Evolutionary conservation across 1,284 basidiomycete species (phyloP), one percentile per base, ranked within the genome.

Genomic region (Sanghuangporus sanghuang): DNA sequence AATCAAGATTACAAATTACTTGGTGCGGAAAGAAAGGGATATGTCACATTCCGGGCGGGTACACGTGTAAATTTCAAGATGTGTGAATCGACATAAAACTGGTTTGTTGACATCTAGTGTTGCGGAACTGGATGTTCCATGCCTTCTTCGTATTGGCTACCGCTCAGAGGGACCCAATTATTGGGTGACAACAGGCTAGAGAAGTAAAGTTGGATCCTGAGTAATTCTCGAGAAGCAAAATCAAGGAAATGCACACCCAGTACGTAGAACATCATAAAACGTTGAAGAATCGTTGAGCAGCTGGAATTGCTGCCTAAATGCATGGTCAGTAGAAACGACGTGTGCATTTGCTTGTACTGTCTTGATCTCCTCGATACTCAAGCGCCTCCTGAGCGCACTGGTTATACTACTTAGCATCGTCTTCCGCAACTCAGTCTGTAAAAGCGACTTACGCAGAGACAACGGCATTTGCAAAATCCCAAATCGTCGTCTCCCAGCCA

Each of bases 241-340:
- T 5, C 12, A 14, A 11, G 14, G 40, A n/a, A 21, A 36, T 23
- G 12, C 60, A 18, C 49, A 64, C 63, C 63, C 63, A 8, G 44
- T 52, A 35, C 55, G 63, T 36, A 64, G 23, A 8, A 64, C 44
- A 48, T 64, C 63, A 40, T 58, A 57, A 23, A 64, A 53, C 11
- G 63, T 64, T 12, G 63, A 64, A 27, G 52, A 50, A 35, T 64
- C 63, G 27, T 64, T 61, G 7, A 64, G 59, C 27, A 52, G 21
- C 39, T 58, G 59, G 48, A 61, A 57, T 35, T 57, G 53, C 39
- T 61, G 59, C 16, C 59, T 56, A 11, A 38, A 40, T 23, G 38
- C 32, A 32, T 16, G 53, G 21, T 61, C 48, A 12, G 53, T 18
- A 7, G 46, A 5, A 38, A 57, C 38, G 18, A 44, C 36, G 18